Evolutionary conservation across 2,329 filamentous ascomycete genomes (phyloP).

Genomic region (Apiospora sp.): DNA sequence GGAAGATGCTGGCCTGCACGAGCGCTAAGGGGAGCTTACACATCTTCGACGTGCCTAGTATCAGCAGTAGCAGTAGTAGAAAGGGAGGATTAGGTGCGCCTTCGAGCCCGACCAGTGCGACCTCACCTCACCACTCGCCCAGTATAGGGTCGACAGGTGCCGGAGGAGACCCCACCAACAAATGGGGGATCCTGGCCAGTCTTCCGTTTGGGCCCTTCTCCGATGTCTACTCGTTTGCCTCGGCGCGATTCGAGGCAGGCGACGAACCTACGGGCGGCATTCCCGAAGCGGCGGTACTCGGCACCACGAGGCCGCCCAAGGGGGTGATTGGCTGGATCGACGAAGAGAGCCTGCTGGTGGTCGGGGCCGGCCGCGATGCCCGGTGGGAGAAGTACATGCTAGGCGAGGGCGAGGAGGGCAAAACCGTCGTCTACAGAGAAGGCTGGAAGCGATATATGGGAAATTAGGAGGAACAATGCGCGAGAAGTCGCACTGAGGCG

Average conservation of each 20-base stretch:
- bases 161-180: constrained; percentile 63
- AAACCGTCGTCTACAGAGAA: constrained; percentile 71
- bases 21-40: constrained; percentile 97
- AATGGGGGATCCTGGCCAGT: constrained; percentile 86
- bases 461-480: constrained; percentile 31
- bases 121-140: constrained; percentile 29
- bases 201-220: constrained; percentile 90
- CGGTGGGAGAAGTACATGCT: constrained; percentile 89
- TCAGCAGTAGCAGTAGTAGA: constrained; percentile 42
- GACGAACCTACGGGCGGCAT: constrained; percentile 66
- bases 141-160: constrained; percentile 32
- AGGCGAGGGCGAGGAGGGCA: constrained; percentile 72
- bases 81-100: not conserved
- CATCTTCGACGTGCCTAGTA: constrained; percentile 82
- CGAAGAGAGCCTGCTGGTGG: constrained; percentile 76
- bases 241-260: constrained; percentile 81
- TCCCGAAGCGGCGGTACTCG: constrained; percentile 55
- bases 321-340: constrained; percentile 86
- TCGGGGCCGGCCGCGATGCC: constrained; percentile 81
- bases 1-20: constrained; percentile 83
- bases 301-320: constrained; percentile 71
- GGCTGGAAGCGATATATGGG: constrained; percentile 83
- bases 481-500: too few species aligned
- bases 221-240: constrained; percentile 87
- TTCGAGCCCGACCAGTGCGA: constrained; percentile 24